These are phyloP conservation scores for Aspergillus sp. DNA, from an alignment of 2,329 filamentous ascomycete species.

Conservation along the genomic window DNA sequence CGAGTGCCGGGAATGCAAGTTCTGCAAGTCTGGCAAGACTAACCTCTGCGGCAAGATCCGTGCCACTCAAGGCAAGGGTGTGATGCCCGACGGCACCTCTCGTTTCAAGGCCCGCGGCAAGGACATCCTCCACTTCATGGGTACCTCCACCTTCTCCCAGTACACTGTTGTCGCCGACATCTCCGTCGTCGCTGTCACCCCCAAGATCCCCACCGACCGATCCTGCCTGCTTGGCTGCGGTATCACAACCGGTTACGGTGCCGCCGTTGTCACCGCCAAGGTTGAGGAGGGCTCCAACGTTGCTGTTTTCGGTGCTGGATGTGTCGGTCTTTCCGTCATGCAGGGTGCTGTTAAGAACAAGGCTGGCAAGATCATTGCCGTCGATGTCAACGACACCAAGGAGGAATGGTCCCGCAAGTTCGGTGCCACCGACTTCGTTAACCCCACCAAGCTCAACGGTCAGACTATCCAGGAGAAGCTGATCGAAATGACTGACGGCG, in stretches of 20 bases:
- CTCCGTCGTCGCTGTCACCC: constrained; percentile 90
- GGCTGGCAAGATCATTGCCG: constrained; percentile 62
- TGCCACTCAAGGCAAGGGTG: constrained; percentile 89
- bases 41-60: constrained; percentile 99
- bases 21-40: constrained; percentile 99
- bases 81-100: constrained; percentile 96
- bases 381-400: constrained; percentile 83
- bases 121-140: constrained; percentile 98
- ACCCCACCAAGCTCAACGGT: constrained; percentile 72
- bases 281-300: constrained; percentile 87
- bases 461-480: constrained; percentile 89
- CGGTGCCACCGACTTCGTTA: constrained; percentile 94
- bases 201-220: constrained; percentile 89
- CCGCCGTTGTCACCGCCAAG: constrained; percentile 87
- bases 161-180: constrained; percentile 99
- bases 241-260: constrained; percentile 97
- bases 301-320: constrained; percentile 92
- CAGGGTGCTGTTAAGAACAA: constrained; percentile 88
- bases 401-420: constrained; percentile 93
- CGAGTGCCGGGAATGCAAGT: constrained; percentile 97
- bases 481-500: constrained; percentile 96
- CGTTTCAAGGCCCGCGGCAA: constrained; percentile 95
- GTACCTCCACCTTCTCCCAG: constrained; percentile 96
- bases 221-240: constrained; percentile 95
- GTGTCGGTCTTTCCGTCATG: constrained; percentile 91